Evolutionary conservation across 2,329 filamentous ascomycete species (phyloP).

Genomic region (Cladosporium sp.): DNA sequence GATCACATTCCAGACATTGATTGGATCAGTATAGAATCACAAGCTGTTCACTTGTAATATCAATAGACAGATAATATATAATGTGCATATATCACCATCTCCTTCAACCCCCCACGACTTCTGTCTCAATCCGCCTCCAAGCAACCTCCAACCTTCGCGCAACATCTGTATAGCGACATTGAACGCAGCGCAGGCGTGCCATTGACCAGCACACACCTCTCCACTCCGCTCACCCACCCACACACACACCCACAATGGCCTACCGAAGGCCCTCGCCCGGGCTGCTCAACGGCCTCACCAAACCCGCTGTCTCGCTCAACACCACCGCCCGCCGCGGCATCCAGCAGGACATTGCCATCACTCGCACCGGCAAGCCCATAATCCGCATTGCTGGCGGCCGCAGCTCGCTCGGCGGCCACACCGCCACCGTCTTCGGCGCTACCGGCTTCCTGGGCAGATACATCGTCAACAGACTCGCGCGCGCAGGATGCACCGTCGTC

Average conservation of each 20-base stretch:
- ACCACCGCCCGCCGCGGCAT: constrained; percentile 47
- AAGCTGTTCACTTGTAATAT: too few relatives aligned
- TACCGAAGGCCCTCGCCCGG: constrained; percentile 27
- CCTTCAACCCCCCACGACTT: neutral
- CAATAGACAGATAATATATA: neutral
- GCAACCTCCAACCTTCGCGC: constrained; percentile 3
- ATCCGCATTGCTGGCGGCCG: constrained; percentile 85
- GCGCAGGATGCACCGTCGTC: constrained; percentile 90
- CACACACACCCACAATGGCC: neutral
- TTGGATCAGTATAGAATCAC: neutral
- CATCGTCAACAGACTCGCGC: constrained; percentile 92
- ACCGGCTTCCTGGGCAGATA: constrained; percentile 95
- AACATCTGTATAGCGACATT: neutral
- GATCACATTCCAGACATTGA: neutral
- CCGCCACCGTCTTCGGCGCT: constrained; percentile 95
- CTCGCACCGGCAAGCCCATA: constrained; percentile 93
- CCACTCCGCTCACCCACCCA: constrained; percentile 4
- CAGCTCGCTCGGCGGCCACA: constrained; percentile 68
- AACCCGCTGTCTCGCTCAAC: constrained; percentile 27
- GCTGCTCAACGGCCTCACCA: constrained; percentile 29
- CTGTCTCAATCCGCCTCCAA: neutral
- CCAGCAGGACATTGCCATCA: constrained; percentile 88
- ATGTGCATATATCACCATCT: neutral
- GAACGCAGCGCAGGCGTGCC: neutral
- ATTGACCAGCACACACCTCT: constrained; percentile 10